These are phyloP conservation scores for Moesziomyces sp. DNA, from an alignment of 1,284 basidiomycete genomes.

Conservation along the genomic window DNA sequence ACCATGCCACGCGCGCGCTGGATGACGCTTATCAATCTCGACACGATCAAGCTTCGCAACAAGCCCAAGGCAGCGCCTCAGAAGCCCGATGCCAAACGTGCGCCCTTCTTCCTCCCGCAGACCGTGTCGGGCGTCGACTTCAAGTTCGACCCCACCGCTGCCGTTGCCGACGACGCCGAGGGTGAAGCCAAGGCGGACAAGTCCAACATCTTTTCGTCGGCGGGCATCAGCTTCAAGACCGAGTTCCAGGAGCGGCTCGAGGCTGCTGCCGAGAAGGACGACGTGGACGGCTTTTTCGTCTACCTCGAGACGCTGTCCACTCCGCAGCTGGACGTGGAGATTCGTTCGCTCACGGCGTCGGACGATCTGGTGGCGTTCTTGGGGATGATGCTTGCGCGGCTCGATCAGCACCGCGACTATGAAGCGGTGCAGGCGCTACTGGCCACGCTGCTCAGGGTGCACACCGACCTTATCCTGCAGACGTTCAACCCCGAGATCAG, in stretches of 20 bases:
- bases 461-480: constrained; percentile 74
- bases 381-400: constrained; percentile 77
- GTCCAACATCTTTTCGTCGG: constrained; percentile 38
- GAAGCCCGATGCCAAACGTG: constrained; percentile 80
- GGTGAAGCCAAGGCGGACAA: constrained; percentile 5
- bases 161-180: background rate
- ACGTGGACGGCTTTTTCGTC: constrained; percentile 75
- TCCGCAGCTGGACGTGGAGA: constrained; percentile 87
- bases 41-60: constrained; percentile 89
- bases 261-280: constrained; percentile 33
- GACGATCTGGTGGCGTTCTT: constrained; percentile 79
- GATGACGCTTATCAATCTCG: constrained; percentile 95
- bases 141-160: constrained; percentile 35
- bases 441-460: constrained; percentile 83
- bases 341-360: constrained; percentile 79
- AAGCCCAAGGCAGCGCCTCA: constrained; percentile 96
- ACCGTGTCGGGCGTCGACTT: constrained; percentile 44
- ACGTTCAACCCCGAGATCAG: constrained; percentile 72
- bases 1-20: constrained; percentile 90
- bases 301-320: constrained; percentile 89
- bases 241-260: constrained; percentile 53
- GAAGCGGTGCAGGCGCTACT: constrained; percentile 93
- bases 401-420: constrained; percentile 86
- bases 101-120: constrained; percentile 90
- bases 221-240: constrained; percentile 49